These are phyloP conservation scores for Morella rubra DNA, from an alignment of 306 rosid species.

Conservation along the genomic window DNA sequence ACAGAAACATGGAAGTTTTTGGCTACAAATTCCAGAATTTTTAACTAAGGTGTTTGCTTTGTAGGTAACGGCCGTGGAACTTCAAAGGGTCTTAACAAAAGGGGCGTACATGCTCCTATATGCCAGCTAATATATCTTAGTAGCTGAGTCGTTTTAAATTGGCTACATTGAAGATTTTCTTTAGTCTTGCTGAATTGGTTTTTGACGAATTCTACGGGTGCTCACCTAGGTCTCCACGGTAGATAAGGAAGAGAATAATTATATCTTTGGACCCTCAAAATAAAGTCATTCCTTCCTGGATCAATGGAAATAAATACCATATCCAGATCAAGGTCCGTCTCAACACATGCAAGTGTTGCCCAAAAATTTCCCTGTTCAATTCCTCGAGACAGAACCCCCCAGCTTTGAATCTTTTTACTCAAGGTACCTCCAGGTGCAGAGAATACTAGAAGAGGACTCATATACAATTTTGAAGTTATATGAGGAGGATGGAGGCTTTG, in stretches of 20 bases:
- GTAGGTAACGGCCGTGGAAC: conserved; percentile 67
- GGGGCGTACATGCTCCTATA: conserved; percentile 83
- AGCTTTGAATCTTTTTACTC: conserved; percentile 46
- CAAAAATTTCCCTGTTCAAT: conserved; percentile 27
- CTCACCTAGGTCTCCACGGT: conserved; percentile 87
- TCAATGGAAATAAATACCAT: conserved; percentile 39
- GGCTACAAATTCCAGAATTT: background rate
- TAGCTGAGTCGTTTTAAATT: no score
- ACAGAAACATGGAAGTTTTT: background rate
- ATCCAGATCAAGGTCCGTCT: conserved; percentile 45
- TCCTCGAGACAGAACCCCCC: conserved; percentile 38
- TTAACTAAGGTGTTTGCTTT: conserved; percentile 17
- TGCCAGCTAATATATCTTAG: no score
- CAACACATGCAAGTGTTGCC: no score
- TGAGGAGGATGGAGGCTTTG: no score
- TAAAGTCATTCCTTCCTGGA: conserved; percentile 40
- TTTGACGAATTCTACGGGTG: conserved; percentile 51
- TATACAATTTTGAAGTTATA: no score
- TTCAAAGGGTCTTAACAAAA: conserved; percentile 59
- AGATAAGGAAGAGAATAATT: conserved; percentile 55
- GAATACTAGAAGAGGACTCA: conserved; percentile 74
- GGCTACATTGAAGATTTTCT: no score
- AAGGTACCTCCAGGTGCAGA: conserved; percentile 42
- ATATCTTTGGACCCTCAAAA: conserved; percentile 50
- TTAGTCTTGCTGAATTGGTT: conserved; percentile 24